Percentiles rank a stretch among this genome's conserved stretches.
Conservation (phyloP, 2,329 filamentous ascomycete species). For the Arthrobotrys musiformis region DNA sequence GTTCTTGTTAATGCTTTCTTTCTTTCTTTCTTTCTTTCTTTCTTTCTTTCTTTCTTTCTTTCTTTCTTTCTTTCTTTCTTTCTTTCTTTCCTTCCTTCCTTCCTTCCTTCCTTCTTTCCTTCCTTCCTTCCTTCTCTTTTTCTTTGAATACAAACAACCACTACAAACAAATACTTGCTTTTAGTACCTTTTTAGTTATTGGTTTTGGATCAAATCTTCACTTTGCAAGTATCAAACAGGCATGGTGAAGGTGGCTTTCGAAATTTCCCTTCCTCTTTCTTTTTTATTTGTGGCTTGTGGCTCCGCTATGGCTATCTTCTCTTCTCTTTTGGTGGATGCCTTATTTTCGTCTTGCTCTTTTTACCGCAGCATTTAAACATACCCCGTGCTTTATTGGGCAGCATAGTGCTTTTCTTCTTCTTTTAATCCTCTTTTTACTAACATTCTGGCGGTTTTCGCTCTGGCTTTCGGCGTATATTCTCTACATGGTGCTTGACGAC, state of each 20-base stretch:
- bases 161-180: conserved; percentile 15
- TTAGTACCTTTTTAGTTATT: neutral
- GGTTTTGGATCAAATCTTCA: conserved; percentile 15
- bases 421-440: conserved; percentile 3
- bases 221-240: neutral
- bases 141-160: conserved; percentile 18
- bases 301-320: conserved; percentile 14
- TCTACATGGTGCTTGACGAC: conserved; percentile 52
- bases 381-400: conserved; percentile 49
- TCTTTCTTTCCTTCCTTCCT: conserved; percentile 1
- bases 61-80: conserved; percentile 24
- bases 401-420: neutral
- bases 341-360: conserved; percentile 25
- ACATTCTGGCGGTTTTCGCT: conserved; percentile 22
- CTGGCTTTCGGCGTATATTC: conserved; percentile 29
- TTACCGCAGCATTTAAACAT: conserved; percentile 5
- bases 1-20: neutral
- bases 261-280: conserved; percentile 9
- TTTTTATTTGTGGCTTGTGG: neutral
- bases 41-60: neutral
- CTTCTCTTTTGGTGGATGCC: conserved; percentile 19
- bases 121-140: conserved; percentile 30
- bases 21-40: conserved; percentile 6
- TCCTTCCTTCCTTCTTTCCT: neutral
- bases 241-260: neutral